Conservation (phyloP, 1,284 basidiomycete species). For the Sporisorium sorghi region DNA sequence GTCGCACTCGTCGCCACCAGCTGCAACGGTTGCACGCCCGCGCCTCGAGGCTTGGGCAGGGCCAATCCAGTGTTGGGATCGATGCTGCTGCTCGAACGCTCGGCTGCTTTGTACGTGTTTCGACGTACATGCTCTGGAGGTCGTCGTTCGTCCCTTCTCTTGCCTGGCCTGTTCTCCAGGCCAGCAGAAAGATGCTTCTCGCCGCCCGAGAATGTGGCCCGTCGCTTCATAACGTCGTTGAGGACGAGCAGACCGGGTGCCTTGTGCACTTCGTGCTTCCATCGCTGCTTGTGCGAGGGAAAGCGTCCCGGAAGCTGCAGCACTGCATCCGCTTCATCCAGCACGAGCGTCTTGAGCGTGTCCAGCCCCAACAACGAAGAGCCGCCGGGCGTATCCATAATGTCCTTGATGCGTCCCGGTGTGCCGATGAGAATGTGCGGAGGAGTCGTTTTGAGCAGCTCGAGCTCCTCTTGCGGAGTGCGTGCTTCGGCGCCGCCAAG, state of each 20-base stretch:
- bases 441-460: constrained; percentile 46
- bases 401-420: constrained; percentile 60
- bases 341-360: constrained; percentile 59
- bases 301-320: constrained; percentile 65
- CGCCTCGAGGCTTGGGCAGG: constrained; percentile 31
- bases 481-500: constrained; percentile 19
- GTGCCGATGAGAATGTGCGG: constrained; percentile 66
- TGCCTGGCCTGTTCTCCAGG: constrained; percentile 55
- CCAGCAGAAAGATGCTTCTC: constrained; percentile 54
- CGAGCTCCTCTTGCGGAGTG: constrained; percentile 42
- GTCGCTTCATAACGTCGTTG: constrained; percentile 56
- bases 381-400: constrained; percentile 52
- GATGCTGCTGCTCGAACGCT: constrained; percentile 17
- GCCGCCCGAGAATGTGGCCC: constrained; percentile 63
- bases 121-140: constrained; percentile 58
- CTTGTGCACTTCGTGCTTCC: constrained; percentile 63
- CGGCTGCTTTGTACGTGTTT: constrained; percentile 55
- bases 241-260: constrained; percentile 61
- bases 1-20: constrained; percentile 64
- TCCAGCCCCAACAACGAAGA: constrained; percentile 55
- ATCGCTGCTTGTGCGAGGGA: constrained; percentile 60
- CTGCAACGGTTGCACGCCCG: constrained; percentile 58
- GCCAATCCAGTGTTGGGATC: constrained; percentile 31
- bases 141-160: constrained; percentile 45
- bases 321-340: constrained; percentile 67